Conservation (phyloP, 768 basidiomycete species). For the Rhizopogon roseolus region DNA sequence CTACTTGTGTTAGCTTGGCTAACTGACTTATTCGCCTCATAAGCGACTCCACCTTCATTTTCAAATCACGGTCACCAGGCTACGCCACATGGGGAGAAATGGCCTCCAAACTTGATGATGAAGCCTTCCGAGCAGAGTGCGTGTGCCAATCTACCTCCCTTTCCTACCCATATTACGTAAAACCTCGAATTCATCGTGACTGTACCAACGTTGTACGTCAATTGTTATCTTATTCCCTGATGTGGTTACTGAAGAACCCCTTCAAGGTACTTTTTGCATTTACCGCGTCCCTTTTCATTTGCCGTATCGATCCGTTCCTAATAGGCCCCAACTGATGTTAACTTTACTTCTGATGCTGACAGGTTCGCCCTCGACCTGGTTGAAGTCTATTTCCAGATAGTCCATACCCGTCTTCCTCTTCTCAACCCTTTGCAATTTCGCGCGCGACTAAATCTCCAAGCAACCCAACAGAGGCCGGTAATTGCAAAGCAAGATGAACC, state of each 20-base stretch:
- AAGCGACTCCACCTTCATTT: slow-evolving; percentile 35
- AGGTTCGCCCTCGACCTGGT: slow-evolving; percentile 92
- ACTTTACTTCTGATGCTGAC: slow-evolving; percentile 9
- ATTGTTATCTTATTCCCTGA: slow-evolving; percentile 9
- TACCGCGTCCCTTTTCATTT: slow-evolving; percentile 19
- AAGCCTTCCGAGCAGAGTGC: slow-evolving; percentile 78
- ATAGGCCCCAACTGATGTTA: slow-evolving; percentile 6
- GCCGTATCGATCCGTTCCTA: slow-evolving; percentile 19
- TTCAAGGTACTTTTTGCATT: slow-evolving; percentile 10
- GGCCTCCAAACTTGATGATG: slow-evolving; percentile 66
- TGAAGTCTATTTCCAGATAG: slow-evolving; percentile 92
- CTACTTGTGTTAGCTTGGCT: slow-evolving; percentile 10
- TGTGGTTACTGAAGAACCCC: slow-evolving; percentile 13
- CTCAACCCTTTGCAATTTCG: slow-evolving; percentile 83
- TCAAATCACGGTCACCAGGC: slow-evolving; percentile 36
- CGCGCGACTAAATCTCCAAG: slow-evolving; percentile 51
- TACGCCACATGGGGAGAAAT: slow-evolving; percentile 75
- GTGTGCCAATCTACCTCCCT: slow-evolving; percentile 35
- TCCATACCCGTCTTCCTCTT: slow-evolving; percentile 83
- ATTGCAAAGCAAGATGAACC: slow-evolving; percentile 34
- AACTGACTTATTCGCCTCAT: slow-evolving; percentile 9
- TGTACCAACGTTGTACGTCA: slow-evolving; percentile 23
- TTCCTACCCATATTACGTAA: slow-evolving; percentile 28
- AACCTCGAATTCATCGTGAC: slow-evolving; percentile 11
- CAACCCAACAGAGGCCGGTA: slow-evolving; percentile 18